phyloP scores from a whole-genome alignment of 2,329 filamentous ascomycete species.

The Talaromyces sp. region DNA sequence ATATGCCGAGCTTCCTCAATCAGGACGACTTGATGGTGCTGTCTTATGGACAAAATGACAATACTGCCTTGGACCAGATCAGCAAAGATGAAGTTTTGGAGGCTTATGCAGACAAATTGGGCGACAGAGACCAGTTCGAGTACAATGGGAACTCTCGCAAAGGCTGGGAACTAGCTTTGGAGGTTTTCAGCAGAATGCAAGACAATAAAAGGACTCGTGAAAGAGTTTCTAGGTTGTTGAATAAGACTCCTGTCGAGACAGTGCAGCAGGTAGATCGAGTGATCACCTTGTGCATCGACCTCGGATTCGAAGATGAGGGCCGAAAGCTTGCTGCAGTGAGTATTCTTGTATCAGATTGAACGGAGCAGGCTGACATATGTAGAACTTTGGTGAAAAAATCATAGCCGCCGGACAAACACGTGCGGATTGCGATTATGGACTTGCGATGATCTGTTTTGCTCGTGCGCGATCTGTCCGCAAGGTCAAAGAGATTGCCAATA shows the following conservation, averaged over 20 bases:
- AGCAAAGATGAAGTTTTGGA: constrained; percentile 77
- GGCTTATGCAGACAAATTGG: constrained; percentile 67
- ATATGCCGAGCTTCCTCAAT: constrained; percentile 65
- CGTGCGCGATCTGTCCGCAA: constrained; percentile 74
- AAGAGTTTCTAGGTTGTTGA: constrained; percentile 70
- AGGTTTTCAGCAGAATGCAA: constrained; percentile 77
- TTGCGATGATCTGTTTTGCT: constrained; percentile 86
- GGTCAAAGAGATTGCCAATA: constrained; percentile 79
- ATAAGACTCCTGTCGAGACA: constrained; percentile 68
- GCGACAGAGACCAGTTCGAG: constrained; percentile 34
- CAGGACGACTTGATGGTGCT: constrained; percentile 82
- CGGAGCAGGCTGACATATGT: constrained; percentile 23
- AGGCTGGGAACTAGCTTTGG: constrained; percentile 87
- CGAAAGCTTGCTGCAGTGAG: constrained; percentile 78
- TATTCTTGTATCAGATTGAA: constrained; percentile 15
- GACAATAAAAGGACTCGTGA: constrained; percentile 67
- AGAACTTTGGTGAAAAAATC: constrained; percentile 81
- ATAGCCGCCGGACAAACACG: constrained; percentile 55
- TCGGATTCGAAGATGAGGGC: constrained; percentile 75
- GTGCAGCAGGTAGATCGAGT: constrained; percentile 74
- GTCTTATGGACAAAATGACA: constrained; percentile 62
- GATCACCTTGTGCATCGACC: constrained; percentile 70
- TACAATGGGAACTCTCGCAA: constrained; percentile 49
- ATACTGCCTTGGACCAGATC: constrained; percentile 46
- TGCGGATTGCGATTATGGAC: constrained; percentile 66